These are phyloP conservation scores for Phytophthora agathidicida DNA, from an alignment of 352 stramenopile species.

Conservation along the genomic window DNA sequence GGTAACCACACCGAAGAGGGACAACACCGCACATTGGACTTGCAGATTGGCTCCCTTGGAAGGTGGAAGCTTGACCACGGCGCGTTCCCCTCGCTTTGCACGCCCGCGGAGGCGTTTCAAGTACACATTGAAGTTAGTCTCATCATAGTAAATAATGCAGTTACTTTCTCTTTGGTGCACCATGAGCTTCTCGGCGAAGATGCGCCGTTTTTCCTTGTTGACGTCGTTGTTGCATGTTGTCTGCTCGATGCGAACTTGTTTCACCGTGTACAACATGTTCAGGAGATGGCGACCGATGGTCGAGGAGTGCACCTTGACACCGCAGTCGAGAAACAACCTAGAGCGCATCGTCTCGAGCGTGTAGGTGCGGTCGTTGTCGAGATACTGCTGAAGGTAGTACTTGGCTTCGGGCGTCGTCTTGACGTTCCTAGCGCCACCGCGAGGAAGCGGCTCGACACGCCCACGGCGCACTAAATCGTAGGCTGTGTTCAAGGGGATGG, in stretches of 20 bases:
- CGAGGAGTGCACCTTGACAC: background rate
- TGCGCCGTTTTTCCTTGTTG: conserved; percentile 3
- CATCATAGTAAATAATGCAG: conserved; percentile 11
- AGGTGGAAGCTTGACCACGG: background rate
- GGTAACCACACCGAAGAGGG: background rate
- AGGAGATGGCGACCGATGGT: conserved; percentile 3
- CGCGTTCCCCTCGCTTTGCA: background rate
- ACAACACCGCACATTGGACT: conserved; percentile 4
- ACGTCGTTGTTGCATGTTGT: conserved; percentile 9
- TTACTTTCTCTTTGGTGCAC: background rate
- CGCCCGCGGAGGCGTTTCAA: conserved; percentile 3
- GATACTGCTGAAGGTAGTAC: background rate
- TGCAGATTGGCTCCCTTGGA: conserved; percentile 11
- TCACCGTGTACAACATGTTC: conserved; percentile 6
- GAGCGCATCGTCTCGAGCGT: background rate
- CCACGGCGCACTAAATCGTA: background rate
- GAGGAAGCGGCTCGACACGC: background rate
- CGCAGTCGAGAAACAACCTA: background rate
- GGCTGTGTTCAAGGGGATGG: background rate
- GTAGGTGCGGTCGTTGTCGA: conserved; percentile 8
- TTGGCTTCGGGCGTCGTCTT: conserved; percentile 4
- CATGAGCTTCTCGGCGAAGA: background rate
- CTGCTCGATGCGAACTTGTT: conserved; percentile 11
- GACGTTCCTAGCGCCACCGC: background rate
- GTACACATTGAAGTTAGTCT: conserved; percentile 21